Percentiles rank a stretch among this genome's conserved stretches.
These are phyloP conservation scores for Leptosphaerulina australis DNA, from an alignment of 2,329 filamentous ascomycete species.

Conservation along the genomic window DNA sequence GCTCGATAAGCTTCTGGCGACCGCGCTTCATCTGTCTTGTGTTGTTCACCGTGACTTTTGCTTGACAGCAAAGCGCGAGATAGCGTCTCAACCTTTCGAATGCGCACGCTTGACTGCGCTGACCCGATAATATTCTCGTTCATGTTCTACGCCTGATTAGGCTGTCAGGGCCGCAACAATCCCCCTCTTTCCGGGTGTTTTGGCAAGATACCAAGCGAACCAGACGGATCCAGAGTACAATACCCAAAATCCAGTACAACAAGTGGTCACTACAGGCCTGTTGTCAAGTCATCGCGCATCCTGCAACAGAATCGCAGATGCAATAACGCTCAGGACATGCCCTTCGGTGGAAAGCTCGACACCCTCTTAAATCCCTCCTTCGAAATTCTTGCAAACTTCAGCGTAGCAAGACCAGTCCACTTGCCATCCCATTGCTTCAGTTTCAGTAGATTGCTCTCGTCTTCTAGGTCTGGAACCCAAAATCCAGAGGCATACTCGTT, in stretches of 20 bases:
- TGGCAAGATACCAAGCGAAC: too few species aligned
- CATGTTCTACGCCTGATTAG: background rate
- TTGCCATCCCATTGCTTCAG: conserved; percentile 79
- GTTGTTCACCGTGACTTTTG: background rate
- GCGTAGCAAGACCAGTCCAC: conserved; percentile 77
- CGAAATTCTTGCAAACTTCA: conserved; percentile 78
- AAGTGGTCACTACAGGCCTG: background rate
- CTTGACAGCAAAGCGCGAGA: background rate
- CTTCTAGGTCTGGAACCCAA: conserved; percentile 80
- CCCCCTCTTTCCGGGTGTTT: background rate
- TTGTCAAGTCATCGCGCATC: background rate
- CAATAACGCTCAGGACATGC: conserved; percentile 39
- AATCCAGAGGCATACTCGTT: conserved; percentile 86
- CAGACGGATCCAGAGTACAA: background rate
- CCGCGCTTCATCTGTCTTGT: background rate
- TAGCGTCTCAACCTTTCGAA: background rate
- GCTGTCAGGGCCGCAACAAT: background rate
- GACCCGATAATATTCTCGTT: background rate
- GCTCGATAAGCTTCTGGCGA: background rate
- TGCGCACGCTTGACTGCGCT: background rate
- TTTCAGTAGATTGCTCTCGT: conserved; percentile 66
- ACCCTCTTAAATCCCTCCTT: conserved; percentile 67
- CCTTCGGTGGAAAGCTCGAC: conserved; percentile 77
- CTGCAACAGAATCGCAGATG: background rate
- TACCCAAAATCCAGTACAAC: background rate